Base-by-base conservation (phyloP, 192 early-diverging fungal genomes). In the Backusella circina region DNA sequence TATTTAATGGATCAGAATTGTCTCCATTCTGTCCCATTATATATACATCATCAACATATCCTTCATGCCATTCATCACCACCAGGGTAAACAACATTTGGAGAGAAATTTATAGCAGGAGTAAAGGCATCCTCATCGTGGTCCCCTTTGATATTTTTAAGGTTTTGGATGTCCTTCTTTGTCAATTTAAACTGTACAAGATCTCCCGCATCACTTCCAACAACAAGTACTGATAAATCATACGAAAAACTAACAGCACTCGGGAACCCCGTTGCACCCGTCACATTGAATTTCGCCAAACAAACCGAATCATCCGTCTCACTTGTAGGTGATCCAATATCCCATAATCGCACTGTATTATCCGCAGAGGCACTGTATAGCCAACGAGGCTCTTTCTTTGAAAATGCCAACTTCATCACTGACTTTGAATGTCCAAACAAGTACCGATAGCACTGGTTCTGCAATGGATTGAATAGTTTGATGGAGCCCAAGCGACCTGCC, bases 11-110 rank as follows among this genome's bases (percentile, higher is more conserved):
- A 47, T 68, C n/a, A 18, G 33, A 36, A 9, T 4, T 28, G 37
- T 70, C 44, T 3, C 50, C 70, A 35, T 68, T 57, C 28, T 78
- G 61, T 12, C 77, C 78, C 23, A 78, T 16, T 18, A 79, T 77
- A 21, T 64, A 65, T 16, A 88, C 82, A 67, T 86, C 86, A 41
- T 88, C 86, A 13, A 88, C 75, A 37, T 85, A 76, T 1, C 83
- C 83, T 30, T 84, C 83, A 67, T 88, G 86, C 84, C 84, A 88
- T 65, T 85, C 86, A 31, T 78, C 71, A 1, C 83, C 80, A 15
- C 64, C 41, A 71, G 84, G 84, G 61, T 79, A 87, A 44, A 78
- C 71, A 28, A 26, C 72, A 30, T 79, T 2, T 28, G 26, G 66
- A 28, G 23, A 1, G 12, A 70, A 39, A 8, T 37, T 30, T 7